Base-by-base conservation (phyloP, 2,329 filamentous ascomycete species). In the Calonectria henricotiae region DNA sequence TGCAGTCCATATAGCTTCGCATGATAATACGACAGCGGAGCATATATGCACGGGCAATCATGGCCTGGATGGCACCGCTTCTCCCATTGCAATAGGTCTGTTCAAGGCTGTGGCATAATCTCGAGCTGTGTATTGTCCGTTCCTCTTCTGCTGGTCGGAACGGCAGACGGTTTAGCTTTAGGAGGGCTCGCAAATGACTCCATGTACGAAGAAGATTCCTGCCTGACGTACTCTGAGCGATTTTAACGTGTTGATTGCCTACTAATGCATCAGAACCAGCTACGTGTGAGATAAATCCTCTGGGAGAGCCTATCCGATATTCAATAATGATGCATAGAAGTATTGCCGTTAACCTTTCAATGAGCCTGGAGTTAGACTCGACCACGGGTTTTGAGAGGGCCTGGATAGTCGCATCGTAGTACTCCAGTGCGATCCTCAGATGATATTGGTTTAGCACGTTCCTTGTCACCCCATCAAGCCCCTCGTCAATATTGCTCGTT, bases 111-210 rank as follows among this genome's bases (percentile, higher is more conserved):
- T 43, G 54, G 15, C 54, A 60, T n/a, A 60, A 7, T 23, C 54
- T 41, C 1, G 54, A 60, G 4, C 23, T 60, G 13, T 13, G 23
- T 25, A n/a, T 41, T 5, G 43, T 60, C 15, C 37, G 20, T 60
- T 60, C 54, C 35, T 60, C 54, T 4, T 60, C 54, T 15, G 37
- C 54, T 37, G 54, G 37, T 11, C 54, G 35, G n/a, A 60, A 60
- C 11, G 54, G 54, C 8, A 60, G 54, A 11, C 54, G 54, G 17
- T 60, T 60, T 9, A 60, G 37, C 11, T 60, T 60, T 9, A 60
- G 13, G 12, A 60, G 54, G 23, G 54, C 20, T n/a, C 37, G 37
- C 12, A 39, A 27, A 25, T 30, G 54, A n/a, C 54, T 60, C 54
- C 54, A 60, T 5, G 23, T 27, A 2, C 54, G 35, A 2, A 60